Evolutionary conservation across 495 filamentous ascomycete species (phyloP).

Genomic region (Rhizodiscina lignyota): DNA sequence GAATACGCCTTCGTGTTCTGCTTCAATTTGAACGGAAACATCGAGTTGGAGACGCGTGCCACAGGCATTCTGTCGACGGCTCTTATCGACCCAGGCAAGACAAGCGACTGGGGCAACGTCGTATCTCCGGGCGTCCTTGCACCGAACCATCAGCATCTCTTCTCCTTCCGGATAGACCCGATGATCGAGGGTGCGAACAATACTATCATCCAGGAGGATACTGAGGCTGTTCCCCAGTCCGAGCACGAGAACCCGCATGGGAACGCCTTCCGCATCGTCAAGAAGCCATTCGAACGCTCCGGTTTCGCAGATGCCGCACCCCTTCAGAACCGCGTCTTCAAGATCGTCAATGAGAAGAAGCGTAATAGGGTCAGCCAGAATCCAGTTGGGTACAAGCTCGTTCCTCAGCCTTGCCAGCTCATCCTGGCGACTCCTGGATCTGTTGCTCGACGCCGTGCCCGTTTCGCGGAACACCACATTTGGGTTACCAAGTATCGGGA

Average conservation of each 20-base stretch:
- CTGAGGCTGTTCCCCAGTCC: constrained; percentile 9
- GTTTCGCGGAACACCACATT: constrained; percentile 17
- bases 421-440: constrained; percentile 11
- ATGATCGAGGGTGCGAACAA: constrained; percentile 16
- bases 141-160: constrained; percentile 18
- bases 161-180: constrained; percentile 17
- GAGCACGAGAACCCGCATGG: constrained; percentile 13
- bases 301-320: constrained; percentile 9
- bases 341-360: constrained; percentile 13
- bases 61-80: constrained; percentile 18
- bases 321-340: constrained; percentile 12
- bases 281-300: constrained; percentile 6
- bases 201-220: constrained; percentile 14
- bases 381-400: constrained; percentile 19
- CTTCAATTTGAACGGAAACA: constrained; percentile 14
- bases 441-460: constrained; percentile 8
- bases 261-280: constrained; percentile 9
- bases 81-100: constrained; percentile 15
- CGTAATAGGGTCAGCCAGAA: constrained; percentile 14
- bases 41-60: constrained; percentile 17
- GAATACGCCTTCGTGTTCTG: constrained; percentile 21
- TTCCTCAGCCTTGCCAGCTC: constrained; percentile 17
- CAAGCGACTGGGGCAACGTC: constrained; percentile 12
- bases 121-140: constrained; percentile 13
- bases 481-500: constrained; percentile 20